Conservation (phyloP, 1,139 yeast genomes). For the Magnusiomyces tetraspermus region DNA sequence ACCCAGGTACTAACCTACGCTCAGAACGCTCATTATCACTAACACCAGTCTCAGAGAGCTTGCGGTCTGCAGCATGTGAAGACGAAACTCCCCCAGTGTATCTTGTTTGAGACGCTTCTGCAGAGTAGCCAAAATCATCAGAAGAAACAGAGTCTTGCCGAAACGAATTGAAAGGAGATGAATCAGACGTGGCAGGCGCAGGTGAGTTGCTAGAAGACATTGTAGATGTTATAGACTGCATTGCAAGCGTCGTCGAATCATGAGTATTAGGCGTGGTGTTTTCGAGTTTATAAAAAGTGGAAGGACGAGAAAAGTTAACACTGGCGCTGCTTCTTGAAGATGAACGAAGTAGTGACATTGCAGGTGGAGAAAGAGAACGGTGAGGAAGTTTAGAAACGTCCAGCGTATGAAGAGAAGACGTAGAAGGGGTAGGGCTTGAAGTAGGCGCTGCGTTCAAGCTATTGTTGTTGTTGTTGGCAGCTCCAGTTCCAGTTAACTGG, state of each 20-base stretch:
- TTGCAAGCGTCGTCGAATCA: not conserved
- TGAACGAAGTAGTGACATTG: conserved; percentile 11
- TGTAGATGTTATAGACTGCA: not conserved
- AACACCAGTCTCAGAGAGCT: not conserved
- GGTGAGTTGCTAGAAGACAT: conserved; percentile 1
- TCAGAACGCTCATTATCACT: not conserved
- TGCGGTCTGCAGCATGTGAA: not conserved
- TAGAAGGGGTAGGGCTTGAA: not conserved
- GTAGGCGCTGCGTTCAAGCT: not conserved
- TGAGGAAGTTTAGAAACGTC: not conserved
- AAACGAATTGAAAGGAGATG: not conserved
- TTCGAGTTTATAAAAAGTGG: conserved; percentile 20
- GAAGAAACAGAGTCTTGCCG: conserved; percentile 9
- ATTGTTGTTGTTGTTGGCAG: not conserved
- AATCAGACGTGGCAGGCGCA: not conserved
- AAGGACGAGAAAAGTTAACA: conserved; percentile 22
- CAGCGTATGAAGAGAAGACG: not conserved
- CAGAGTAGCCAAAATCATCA: conserved; percentile 7
- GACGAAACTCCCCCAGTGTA: not conserved
- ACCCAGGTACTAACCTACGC: not conserved
- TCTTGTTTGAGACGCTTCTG: conserved; percentile 10
- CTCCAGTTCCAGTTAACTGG: not conserved
- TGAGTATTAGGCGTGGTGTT: conserved; percentile 7
- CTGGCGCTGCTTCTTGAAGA: conserved; percentile 15
- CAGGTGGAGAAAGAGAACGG: conserved; percentile 4